Conservation (phyloP, 2,329 filamentous ascomycete species). For the Fusarium sp. region DNA sequence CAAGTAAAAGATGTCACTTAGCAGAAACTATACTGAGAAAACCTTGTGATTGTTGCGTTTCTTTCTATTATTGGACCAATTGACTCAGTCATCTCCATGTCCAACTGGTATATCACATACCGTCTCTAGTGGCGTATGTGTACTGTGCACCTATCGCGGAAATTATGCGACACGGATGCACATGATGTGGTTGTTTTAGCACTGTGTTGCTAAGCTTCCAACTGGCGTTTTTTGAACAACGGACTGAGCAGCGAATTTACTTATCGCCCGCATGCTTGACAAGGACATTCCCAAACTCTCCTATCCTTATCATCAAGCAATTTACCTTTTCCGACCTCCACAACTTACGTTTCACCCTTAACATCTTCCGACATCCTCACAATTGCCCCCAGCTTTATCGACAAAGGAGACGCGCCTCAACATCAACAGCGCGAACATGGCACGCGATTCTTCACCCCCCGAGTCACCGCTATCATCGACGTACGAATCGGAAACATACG, state of each 20-base stretch:
- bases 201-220: constrained; percentile 43
- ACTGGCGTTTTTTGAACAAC: constrained; percentile 42
- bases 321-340: background rate
- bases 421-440: constrained; percentile 47
- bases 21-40: background rate
- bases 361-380: background rate
- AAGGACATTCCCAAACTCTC: constrained; percentile 2
- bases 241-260: constrained; percentile 17
- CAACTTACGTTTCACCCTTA: background rate
- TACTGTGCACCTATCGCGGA: constrained; percentile 29
- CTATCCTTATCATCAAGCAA: constrained; percentile 3
- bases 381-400: constrained; percentile 12
- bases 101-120: constrained; percentile 31
- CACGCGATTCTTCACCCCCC: constrained; percentile 52
- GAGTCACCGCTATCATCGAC: constrained; percentile 63
- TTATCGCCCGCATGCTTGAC: constrained; percentile 15
- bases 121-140: constrained; percentile 2
- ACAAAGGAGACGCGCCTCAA: constrained; percentile 39
- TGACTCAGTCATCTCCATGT: constrained; percentile 11
- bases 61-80: background rate
- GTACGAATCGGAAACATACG: constrained; percentile 58
- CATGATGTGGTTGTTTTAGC: constrained; percentile 2
- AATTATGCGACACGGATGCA: background rate
- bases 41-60: background rate
- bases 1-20: constrained; percentile 8